A percentile compares a stretch with the other conserved stretches of the same genome.
Evolutionary conservation across 1,139 yeast genomes (phyloP).

Genomic region (Taphrina communis): DNA sequence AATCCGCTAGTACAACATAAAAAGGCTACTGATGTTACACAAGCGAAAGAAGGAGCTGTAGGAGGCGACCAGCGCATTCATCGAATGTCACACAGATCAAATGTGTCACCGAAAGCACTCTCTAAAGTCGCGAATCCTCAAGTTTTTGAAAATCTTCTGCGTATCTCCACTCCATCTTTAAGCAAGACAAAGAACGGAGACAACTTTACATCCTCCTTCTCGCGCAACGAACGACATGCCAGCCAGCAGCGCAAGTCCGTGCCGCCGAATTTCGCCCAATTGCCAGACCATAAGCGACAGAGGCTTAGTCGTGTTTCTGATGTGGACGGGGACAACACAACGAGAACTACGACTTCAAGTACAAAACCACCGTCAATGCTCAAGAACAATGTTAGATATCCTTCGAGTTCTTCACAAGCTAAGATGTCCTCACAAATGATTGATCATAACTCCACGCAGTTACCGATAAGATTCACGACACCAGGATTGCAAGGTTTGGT

Average conservation of each 20-base stretch:
- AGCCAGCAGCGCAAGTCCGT: slow-evolving; percentile 4
- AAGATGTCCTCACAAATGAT: not conserved
- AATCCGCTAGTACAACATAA: not conserved
- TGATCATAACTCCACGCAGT: not conserved
- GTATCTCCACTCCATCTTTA: slow-evolving; percentile 3
- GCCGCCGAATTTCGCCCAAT: not conserved
- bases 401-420: not conserved
- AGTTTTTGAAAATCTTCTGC: slow-evolving; percentile 1
- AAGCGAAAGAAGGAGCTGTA: not conserved
- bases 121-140: not conserved
- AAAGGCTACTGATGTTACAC: not conserved
- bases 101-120: not conserved
- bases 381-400: too few relatives aligned
- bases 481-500: not conserved
- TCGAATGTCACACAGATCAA: not conserved
- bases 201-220: not conserved
- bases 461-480: not conserved
- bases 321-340: too few relatives aligned
- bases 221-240: not conserved
- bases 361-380: not conserved
- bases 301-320: not conserved
- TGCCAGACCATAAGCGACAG: slow-evolving; percentile 4
- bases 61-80: not conserved
- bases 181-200: not conserved
- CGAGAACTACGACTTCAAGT: not conserved